Evolutionary conservation across 2,329 filamentous ascomycete genomes (phyloP).

Genomic region (Phialophora chinensis): DNA sequence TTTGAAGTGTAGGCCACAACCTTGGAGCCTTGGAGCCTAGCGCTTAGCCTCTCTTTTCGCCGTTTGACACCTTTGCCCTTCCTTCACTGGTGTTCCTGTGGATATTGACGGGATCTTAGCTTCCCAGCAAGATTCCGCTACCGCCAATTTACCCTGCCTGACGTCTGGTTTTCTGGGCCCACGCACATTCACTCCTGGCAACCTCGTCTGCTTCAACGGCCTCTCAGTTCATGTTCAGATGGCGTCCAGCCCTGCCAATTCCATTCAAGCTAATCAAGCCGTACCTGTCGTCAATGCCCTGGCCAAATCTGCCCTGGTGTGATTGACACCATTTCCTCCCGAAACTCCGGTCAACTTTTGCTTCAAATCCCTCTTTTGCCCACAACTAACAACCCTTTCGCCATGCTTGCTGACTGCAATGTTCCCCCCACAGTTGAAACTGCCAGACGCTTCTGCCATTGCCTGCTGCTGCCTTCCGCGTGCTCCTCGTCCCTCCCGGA

Average conservation of each 20-base stretch:
- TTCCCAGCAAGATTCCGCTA: background rate
- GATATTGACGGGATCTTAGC: background rate
- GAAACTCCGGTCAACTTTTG: background rate
- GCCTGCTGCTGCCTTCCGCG: conserved; percentile 7
- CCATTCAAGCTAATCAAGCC: conserved; percentile 1
- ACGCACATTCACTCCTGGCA: background rate
- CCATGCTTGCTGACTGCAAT: conserved; percentile 6
- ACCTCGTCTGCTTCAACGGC: background rate
- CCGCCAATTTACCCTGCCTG: background rate
- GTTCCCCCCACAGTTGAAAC: background rate
- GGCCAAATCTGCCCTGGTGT: background rate
- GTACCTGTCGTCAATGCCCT: background rate
- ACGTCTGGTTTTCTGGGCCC: background rate
- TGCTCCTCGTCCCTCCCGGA: background rate
- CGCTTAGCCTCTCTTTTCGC: background rate
- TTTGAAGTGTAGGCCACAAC: background rate
- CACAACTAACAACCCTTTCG: background rate
- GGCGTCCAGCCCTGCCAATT: background rate
- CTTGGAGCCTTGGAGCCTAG: conserved; percentile 2
- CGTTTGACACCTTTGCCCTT: background rate
- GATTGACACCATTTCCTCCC: background rate
- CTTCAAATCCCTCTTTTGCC: background rate
- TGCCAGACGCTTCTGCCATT: background rate
- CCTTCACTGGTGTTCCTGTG: background rate
- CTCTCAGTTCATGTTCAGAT: background rate